phyloP scores from a whole-genome alignment of 2,329 filamentous ascomycete genomes.

The Aspergillus aculeatus region DNA sequence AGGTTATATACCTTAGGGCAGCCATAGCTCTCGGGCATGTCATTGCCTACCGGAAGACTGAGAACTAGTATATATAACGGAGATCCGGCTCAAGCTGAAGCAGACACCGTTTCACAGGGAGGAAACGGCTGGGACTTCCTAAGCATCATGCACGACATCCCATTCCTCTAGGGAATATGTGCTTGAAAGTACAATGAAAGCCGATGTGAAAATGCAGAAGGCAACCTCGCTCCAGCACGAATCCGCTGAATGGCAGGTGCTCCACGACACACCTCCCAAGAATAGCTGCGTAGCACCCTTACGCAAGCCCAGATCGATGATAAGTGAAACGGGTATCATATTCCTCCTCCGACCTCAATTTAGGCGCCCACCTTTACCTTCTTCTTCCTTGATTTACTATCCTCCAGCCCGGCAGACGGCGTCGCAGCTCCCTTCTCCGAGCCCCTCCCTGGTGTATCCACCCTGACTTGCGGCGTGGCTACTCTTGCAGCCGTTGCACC shows the following conservation, averaged over 20 bases:
- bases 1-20: slow-evolving; percentile 8
- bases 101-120: no score
- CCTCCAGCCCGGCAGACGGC: slow-evolving; percentile 34
- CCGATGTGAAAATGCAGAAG: background rate
- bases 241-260: background rate
- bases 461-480: slow-evolving; percentile 34
- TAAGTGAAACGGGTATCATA: background rate
- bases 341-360: background rate
- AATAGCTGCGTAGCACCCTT: no score
- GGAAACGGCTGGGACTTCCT: no score
- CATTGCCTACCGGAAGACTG: no score
- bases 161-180: background rate
- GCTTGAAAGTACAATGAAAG: background rate
- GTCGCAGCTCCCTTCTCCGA: slow-evolving; percentile 29
- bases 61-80: no score
- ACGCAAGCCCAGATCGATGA: no score
- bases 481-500: slow-evolving; percentile 15
- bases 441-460: slow-evolving; percentile 32
- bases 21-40: background rate
- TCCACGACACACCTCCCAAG: no score
- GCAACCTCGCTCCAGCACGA: background rate
- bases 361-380: slow-evolving; percentile 35
- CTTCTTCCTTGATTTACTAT: slow-evolving; percentile 37
- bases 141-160: no score
- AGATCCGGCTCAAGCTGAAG: no score